Evolutionary conservation across 225 moss, liverwort and hornwort genomes (phyloP).

Genomic region (Pseudoscleropodium purum): DNA sequence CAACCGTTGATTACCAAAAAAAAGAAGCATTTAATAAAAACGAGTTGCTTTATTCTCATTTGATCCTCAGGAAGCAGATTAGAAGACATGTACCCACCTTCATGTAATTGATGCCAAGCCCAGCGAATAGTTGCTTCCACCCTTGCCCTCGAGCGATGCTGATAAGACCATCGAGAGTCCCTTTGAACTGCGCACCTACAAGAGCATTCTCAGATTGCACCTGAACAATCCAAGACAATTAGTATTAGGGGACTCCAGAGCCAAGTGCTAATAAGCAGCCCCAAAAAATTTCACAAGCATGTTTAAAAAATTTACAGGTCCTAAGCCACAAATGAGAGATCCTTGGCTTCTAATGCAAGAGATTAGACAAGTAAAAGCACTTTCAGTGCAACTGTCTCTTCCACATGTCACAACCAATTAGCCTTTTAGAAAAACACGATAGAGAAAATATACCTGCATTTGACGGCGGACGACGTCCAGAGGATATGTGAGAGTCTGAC

Average conservation of each 20-base stretch:
- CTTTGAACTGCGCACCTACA: constrained; percentile 55
- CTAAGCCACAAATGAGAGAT: not conserved
- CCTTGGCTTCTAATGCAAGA: not conserved
- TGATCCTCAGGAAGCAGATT: not conserved
- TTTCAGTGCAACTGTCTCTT: not conserved
- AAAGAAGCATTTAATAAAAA: not conserved
- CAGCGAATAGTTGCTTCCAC: constrained; percentile 88
- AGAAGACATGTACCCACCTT: constrained; percentile 33
- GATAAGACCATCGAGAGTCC: constrained; percentile 70
- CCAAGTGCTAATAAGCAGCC: not conserved
- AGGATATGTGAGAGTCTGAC: constrained; percentile 49
- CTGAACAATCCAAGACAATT: constrained; percentile 6
- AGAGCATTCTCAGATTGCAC: constrained; percentile 67
- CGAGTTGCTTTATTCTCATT: not conserved
- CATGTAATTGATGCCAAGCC: constrained; percentile 85
- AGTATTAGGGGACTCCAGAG: not conserved
- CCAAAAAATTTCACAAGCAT: not conserved
- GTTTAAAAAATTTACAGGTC: not conserved
- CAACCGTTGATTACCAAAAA: not conserved
- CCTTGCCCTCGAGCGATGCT: constrained; percentile 65
- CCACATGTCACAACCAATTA: not conserved
- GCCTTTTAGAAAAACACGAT: not conserved
- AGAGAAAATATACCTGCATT: constrained; percentile 66
- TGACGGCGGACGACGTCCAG: constrained; percentile 82
- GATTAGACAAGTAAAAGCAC: not conserved